Evolutionary conservation across 305 asterid genomes (phyloP).

Genomic region (Fraxinus angustifolia): DNA sequence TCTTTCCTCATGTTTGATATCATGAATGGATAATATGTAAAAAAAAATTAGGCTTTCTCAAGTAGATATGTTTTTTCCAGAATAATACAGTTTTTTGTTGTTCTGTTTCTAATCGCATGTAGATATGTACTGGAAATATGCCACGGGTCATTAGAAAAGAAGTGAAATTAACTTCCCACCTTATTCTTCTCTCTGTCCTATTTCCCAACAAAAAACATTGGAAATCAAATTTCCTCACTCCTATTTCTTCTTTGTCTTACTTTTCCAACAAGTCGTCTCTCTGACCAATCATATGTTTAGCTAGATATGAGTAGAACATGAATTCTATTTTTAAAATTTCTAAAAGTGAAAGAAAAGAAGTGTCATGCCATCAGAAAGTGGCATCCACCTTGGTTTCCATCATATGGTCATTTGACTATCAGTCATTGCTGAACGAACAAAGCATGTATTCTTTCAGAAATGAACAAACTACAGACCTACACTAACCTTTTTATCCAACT

Average conservation of each 20-base stretch:
- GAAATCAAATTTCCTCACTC: neutral
- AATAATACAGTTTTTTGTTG: neutral
- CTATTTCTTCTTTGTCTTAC: neutral
- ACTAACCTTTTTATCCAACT: slow-evolving; percentile 75
- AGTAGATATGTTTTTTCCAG: neutral
- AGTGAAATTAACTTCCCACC: neutral
- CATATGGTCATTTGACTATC: neutral
- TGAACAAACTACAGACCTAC: slow-evolving; percentile 6
- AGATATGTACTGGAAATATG: neutral
- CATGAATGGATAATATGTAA: neutral
- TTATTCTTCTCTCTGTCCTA: neutral
- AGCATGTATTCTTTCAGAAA: slow-evolving; percentile 5
- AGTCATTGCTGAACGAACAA: neutral
- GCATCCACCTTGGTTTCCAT: neutral
- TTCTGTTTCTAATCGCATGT: neutral
- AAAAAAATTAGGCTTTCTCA: neutral
- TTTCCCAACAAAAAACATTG: neutral
- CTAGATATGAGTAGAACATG: neutral
- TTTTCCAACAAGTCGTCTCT: neutral
- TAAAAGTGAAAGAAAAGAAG: neutral
- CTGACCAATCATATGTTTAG: neutral
- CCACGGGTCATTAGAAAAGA: neutral
- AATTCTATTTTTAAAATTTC: neutral
- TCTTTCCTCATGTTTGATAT: neutral
- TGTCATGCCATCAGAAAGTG: neutral